A percentile compares a stretch with the other conserved stretches of the same genome.
Evolutionary conservation across 2,329 filamentous ascomycete species (phyloP).

Genomic region (Tolypocladium endophyticum): DNA sequence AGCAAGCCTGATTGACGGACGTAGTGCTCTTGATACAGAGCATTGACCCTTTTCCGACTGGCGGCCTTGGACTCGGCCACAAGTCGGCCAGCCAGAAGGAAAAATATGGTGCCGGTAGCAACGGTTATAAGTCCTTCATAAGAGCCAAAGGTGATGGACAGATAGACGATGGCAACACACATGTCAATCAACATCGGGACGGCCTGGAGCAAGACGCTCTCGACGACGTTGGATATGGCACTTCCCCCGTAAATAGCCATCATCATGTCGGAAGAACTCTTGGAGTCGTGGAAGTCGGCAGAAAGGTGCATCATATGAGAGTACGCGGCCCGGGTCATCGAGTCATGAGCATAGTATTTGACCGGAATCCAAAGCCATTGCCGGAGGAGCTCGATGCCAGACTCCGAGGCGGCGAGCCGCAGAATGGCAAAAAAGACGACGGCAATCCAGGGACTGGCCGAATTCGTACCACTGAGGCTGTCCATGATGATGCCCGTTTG

Average conservation of each 20-base stretch:
- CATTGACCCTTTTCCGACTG: constrained; percentile 39
- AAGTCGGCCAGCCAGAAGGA: constrained; percentile 41
- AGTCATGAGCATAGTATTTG: constrained; percentile 44
- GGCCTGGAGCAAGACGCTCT: constrained; percentile 47
- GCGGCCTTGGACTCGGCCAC: constrained; percentile 38
- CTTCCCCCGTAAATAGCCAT: constrained; percentile 45
- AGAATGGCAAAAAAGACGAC: constrained; percentile 40
- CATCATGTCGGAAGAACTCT: constrained; percentile 48
- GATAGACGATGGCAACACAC: constrained; percentile 46
- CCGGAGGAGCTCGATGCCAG: constrained; percentile 41
- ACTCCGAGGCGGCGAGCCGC: constrained; percentile 42
- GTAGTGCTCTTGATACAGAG: constrained; percentile 44
- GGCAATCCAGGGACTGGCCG: constrained; percentile 39
- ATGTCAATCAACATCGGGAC: constrained; percentile 52
- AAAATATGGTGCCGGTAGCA: constrained; percentile 45
- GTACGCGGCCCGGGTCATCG: constrained; percentile 43
- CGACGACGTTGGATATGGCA: constrained; percentile 43
- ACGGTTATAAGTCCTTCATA: constrained; percentile 54
- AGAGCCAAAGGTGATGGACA: constrained; percentile 46
- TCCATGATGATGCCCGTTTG: constrained; percentile 74
- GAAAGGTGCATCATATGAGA: constrained; percentile 51
- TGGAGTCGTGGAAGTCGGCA: constrained; percentile 50
- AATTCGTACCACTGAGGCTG: constrained; percentile 42
- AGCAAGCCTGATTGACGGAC: constrained; percentile 44
- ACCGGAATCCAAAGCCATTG: constrained; percentile 49